Conservation (phyloP, 257 asterid species). For the Solanum medicagineum region DNA sequence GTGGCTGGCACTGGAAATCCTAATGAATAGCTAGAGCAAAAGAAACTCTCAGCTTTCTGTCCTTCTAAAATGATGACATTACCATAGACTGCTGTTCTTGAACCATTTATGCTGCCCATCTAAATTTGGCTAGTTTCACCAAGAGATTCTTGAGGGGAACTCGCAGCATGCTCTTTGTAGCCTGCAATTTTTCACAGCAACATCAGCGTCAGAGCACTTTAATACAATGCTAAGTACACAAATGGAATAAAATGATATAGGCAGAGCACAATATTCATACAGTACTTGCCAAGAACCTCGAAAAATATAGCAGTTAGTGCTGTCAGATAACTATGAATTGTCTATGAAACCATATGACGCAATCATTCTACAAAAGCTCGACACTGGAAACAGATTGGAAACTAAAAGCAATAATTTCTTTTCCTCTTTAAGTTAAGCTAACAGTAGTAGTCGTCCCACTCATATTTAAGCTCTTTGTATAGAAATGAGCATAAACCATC, state of each 20-base stretch:
- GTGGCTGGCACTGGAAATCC: background rate
- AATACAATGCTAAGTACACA: background rate
- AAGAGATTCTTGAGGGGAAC: constrained; percentile 44
- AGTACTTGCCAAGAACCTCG: background rate
- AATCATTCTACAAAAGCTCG: background rate
- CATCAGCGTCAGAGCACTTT: background rate
- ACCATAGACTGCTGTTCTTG: background rate
- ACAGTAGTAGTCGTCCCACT: background rate
- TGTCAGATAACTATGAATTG: background rate
- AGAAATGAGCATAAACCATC: no score
- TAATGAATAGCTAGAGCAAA: background rate
- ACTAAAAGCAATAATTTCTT: background rate
- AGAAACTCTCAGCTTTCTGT: no score
- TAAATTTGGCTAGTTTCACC: constrained; percentile 45
- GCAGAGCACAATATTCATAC: background rate
- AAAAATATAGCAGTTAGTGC: background rate
- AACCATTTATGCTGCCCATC: background rate
- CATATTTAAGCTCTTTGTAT: no score
- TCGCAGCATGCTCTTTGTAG: constrained; percentile 31
- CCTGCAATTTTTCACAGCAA: constrained; percentile 14
- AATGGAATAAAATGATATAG: background rate
- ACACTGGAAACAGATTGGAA: background rate
- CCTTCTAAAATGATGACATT: background rate
- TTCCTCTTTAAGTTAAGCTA: background rate
- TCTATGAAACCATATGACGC: background rate